These are phyloP conservation scores for Globisporangium camurandrum DNA, from an alignment of 352 stramenopile species.

Conservation along the genomic window DNA sequence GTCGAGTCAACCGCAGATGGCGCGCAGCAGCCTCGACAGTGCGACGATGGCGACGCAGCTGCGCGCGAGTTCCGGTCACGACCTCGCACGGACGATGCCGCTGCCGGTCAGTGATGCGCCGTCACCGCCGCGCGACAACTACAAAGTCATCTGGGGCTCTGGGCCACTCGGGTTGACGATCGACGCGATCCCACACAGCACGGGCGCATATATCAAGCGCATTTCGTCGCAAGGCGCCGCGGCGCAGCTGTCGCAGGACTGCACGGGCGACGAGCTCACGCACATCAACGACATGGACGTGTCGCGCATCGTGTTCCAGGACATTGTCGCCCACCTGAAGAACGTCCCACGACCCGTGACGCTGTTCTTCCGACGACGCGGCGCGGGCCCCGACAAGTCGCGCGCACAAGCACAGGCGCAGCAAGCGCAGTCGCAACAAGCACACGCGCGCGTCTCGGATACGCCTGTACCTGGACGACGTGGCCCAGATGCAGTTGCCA, in stretches of 20 bases:
- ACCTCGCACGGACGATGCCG: conserved; percentile 17
- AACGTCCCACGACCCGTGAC: conserved; percentile 72
- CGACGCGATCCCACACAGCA: conserved; percentile 45
- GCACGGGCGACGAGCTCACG: conserved; percentile 70
- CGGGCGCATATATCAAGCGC: conserved; percentile 79
- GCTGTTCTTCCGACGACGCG: conserved; percentile 57
- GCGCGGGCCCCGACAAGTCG: conserved; percentile 14
- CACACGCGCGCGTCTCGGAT: conserved; percentile 33
- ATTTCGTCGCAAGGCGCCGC: conserved; percentile 67
- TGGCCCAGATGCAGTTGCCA: conserved; percentile 4
- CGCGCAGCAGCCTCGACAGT: conserved; percentile 7
- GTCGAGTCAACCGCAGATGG: conserved; percentile 8
- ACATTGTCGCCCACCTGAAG: conserved; percentile 76
- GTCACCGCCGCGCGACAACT: conserved; percentile 29
- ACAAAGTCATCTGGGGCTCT: conserved; percentile 75
- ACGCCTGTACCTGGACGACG: conserved; percentile 28
- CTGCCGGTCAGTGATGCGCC: conserved; percentile 8
- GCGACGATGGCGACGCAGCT: conserved; percentile 1
- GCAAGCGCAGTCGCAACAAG: too few relatives aligned
- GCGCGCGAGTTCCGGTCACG: conserved; percentile 1
- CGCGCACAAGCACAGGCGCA: conserved; percentile 10
- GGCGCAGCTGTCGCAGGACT: conserved; percentile 69
- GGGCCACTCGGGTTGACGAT: conserved; percentile 76
- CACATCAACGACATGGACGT: conserved; percentile 86
- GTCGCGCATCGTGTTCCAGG: conserved; percentile 56